Evolutionary conservation across 176 grass and related monocot genomes (phyloP).

Genomic region (Eragrostis nindensis): DNA sequence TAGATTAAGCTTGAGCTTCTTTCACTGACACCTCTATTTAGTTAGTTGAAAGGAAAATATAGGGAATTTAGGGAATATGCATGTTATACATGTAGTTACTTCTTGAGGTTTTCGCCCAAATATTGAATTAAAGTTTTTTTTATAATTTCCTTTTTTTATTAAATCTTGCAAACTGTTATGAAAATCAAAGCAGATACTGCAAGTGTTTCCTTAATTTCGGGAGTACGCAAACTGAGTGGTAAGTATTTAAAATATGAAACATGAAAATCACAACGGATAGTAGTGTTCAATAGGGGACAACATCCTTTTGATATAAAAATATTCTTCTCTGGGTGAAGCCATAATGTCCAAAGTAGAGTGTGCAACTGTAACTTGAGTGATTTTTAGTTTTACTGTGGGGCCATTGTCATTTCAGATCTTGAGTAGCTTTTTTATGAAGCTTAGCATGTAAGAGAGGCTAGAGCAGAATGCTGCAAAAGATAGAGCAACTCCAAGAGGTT

Average conservation of each 20-base stretch:
- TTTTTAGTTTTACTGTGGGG: neutral
- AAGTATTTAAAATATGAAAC: neutral
- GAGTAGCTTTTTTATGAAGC: neutral
- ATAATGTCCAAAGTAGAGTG: neutral
- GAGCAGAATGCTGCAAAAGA: neutral
- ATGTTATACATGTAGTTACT: neutral
- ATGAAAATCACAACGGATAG: conserved; percentile 13
- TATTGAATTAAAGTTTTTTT: neutral
- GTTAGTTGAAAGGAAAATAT: conserved; percentile 18
- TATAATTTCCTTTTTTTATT: neutral
- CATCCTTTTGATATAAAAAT: conserved; percentile 30
- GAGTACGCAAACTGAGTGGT: neutral
- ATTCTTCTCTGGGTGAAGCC: neutral
- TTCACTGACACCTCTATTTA: neutral
- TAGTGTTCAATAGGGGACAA: neutral
- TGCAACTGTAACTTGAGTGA: neutral
- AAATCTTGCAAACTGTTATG: neutral
- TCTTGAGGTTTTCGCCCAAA: conserved; percentile 3
- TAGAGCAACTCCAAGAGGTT: no score
- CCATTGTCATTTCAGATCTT: neutral
- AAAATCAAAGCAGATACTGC: conserved; percentile 15
- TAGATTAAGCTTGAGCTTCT: neutral
- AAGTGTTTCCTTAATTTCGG: neutral
- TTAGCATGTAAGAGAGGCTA: conserved; percentile 8
- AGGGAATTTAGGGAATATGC: neutral